These are phyloP conservation scores for Euphorbia peplus DNA, from an alignment of 345 rosid genomes.

Conservation along the genomic window DNA sequence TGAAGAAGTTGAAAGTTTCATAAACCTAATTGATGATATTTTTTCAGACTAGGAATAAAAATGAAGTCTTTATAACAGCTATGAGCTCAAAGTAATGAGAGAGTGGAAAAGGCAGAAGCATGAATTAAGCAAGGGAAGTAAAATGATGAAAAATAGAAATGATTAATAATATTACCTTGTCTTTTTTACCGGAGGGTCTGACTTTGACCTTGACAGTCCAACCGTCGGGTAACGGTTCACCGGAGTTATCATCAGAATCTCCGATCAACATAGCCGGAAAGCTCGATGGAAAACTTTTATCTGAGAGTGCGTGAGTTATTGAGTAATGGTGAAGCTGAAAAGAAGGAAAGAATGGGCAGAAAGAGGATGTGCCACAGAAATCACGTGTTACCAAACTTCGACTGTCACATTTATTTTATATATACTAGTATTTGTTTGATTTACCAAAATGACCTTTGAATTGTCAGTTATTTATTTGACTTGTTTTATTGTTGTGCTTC, in stretches of 20 bases:
- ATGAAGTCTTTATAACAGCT: background rate
- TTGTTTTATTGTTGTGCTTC: background rate
- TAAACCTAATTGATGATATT: background rate
- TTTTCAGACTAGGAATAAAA: background rate
- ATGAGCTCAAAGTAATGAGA: too few species aligned
- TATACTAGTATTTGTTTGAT: background rate
- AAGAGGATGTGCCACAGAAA: conserved; percentile 24
- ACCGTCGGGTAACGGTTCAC: conserved; percentile 49
- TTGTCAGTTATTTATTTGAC: too few species aligned
- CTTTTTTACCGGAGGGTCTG: conserved; percentile 58
- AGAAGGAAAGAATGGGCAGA: conserved; percentile 6
- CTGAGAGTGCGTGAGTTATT: background rate
- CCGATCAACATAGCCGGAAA: conserved; percentile 9
- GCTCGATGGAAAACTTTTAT: background rate
- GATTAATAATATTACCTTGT: conserved; percentile 59
- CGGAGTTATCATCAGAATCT: conserved; percentile 25
- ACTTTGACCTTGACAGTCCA: conserved; percentile 57
- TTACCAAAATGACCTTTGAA: background rate
- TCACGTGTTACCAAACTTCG: conserved; percentile 41
- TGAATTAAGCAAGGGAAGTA: background rate
- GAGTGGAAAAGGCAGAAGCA: background rate
- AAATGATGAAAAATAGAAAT: background rate
- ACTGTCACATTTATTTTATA: background rate
- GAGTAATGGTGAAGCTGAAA: conserved; percentile 4
- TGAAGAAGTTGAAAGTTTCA: too few species aligned